A percentile compares a stretch with the other conserved stretches of the same genome.
These are phyloP conservation scores for Celoporthe dispersa DNA, from an alignment of 2,329 filamentous ascomycete species.

Conservation along the genomic window DNA sequence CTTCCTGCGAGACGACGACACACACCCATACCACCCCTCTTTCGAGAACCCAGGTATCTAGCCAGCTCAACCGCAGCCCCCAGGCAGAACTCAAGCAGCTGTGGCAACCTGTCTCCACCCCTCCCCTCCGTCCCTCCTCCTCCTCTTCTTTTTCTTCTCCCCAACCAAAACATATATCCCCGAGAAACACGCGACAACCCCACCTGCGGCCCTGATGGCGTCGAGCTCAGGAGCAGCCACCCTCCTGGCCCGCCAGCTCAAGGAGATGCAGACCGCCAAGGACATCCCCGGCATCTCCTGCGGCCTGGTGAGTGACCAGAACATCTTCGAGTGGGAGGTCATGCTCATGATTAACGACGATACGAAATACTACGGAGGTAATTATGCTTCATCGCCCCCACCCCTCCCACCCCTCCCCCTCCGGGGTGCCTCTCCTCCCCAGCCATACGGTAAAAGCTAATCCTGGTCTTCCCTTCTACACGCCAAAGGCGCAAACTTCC, in stretches of 20 bases:
- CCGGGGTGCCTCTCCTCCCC: conserved; percentile 4
- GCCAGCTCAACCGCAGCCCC: background rate
- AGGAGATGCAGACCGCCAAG: conserved; percentile 90
- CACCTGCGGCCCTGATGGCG: conserved; percentile 35
- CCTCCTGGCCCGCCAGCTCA: conserved; percentile 83
- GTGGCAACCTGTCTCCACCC: background rate
- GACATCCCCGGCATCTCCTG: conserved; percentile 95
- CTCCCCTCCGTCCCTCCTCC: background rate
- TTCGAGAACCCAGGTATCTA: background rate
- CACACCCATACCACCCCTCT: background rate
- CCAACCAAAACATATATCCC: background rate
- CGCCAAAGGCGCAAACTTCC: conserved; percentile 82
- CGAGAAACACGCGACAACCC: conserved; percentile 11
- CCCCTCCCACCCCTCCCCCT: conserved; percentile 36
- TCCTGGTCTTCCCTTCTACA: conserved; percentile 9
- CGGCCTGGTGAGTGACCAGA: conserved; percentile 80
- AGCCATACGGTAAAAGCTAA: background rate
- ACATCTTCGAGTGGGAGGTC: conserved; percentile 97
- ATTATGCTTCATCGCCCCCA: background rate
- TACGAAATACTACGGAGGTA: conserved; percentile 91
- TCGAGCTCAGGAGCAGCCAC: conserved; percentile 45
- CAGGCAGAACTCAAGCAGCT: background rate
- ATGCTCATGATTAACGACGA: conserved; percentile 98
- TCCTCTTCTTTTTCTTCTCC: background rate
- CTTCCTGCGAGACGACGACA: background rate